Conservation (phyloP, 495 filamentous ascomycete species). For the Podospora sp. region DNA sequence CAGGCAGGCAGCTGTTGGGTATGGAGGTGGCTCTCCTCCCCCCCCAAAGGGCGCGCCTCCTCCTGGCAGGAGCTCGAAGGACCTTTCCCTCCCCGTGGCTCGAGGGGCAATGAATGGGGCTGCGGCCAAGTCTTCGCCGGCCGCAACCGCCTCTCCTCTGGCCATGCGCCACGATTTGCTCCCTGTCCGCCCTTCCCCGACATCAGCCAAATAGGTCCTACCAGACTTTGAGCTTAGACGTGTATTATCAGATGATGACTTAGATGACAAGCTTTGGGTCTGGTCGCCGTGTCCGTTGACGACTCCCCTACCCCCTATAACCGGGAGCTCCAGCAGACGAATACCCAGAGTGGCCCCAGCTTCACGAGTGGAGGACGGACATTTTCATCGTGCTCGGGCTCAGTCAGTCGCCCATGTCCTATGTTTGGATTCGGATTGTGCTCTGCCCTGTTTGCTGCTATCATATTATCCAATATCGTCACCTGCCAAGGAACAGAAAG, state of each 20-base stretch:
- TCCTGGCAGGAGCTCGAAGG: constrained; percentile 15
- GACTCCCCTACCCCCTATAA: not conserved
- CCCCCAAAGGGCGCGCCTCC: not conserved
- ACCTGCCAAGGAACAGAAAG: not conserved
- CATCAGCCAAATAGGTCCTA: constrained; percentile 24
- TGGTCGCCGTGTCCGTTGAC: not conserved
- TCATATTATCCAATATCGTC: not conserved
- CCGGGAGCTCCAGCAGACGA: not conserved
- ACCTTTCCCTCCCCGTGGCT: constrained; percentile 4
- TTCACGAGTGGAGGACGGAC: not conserved
- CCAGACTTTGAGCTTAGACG: constrained; percentile 1
- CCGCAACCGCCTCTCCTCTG: not conserved
- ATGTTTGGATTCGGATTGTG: not conserved
- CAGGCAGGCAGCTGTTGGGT: not conserved
- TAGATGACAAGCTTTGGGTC: constrained; percentile 9
- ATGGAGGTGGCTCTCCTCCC: not conserved
- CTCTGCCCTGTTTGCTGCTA: not conserved
- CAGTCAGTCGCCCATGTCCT: not conserved
- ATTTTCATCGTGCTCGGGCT: not conserved
- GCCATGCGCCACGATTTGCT: constrained; percentile 10
- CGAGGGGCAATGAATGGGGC: not conserved
- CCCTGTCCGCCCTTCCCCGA: constrained; percentile 20
- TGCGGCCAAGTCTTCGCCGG: not conserved
- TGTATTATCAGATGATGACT: constrained; percentile 1
- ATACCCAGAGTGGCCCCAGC: not conserved